Evolutionary conservation across 148 eudicot genomes (phyloP).

Genomic region (Silene conica): DNA sequence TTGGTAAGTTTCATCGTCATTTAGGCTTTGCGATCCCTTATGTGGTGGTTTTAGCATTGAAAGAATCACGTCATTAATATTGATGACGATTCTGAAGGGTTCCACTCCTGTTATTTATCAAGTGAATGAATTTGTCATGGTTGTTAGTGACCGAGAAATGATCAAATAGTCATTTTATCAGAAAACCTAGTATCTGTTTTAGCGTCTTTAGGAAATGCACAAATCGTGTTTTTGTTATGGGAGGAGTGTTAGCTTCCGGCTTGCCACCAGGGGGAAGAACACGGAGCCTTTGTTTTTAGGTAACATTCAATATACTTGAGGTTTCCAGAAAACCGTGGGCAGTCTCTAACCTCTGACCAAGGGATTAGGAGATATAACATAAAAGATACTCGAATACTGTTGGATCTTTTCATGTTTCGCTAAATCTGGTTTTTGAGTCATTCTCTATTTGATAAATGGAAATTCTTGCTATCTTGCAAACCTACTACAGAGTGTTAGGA

Average conservation of each 20-base stretch:
- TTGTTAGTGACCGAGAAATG: neutral
- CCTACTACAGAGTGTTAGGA: neutral
- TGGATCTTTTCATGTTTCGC: neutral
- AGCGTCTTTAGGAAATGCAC: neutral
- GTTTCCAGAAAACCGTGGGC: neutral
- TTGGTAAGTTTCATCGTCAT: neutral
- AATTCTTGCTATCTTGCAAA: neutral
- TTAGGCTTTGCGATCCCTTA: neutral
- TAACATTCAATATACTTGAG: too few relatives aligned
- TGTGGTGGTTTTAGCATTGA: too few relatives aligned
- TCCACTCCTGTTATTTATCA: neutral
- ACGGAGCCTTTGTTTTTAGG: too few relatives aligned
- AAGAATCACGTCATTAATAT: neutral
- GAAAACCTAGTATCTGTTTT: neutral
- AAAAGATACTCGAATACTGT: too few relatives aligned
- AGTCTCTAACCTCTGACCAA: neutral
- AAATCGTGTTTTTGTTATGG: neutral
- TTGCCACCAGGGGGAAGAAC: too few relatives aligned
- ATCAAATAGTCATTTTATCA: neutral
- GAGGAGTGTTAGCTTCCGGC: neutral
- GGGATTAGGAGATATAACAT: too few relatives aligned
- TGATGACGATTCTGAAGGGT: neutral
- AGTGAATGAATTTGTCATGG: neutral
- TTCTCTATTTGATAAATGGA: neutral
- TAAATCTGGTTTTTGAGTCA: neutral